A percentile compares a stretch with the other conserved stretches of the same genome.
phyloP scores from a whole-genome alignment of 1,139 yeast genomes.

The Debaryomyces psychrophilus region DNA sequence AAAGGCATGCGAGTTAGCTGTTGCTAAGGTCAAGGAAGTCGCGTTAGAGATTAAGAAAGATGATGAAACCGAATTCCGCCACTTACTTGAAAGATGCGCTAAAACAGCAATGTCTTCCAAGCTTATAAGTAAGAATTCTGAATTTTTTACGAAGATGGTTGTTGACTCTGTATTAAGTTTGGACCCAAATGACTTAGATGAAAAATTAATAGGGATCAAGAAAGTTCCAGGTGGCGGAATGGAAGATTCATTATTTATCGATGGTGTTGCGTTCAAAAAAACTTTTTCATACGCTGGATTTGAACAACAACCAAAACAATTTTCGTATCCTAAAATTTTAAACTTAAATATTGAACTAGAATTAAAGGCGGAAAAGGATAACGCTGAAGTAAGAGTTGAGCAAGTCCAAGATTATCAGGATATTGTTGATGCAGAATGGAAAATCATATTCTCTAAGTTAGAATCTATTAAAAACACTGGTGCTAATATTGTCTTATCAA shows the following conservation, averaged over 20 bases:
- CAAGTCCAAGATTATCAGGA: constrained; percentile 94
- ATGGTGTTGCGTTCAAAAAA: constrained; percentile 97
- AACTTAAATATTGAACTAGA: constrained; percentile 91
- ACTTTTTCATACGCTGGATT: constrained; percentile 97
- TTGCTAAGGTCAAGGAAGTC: constrained; percentile 69
- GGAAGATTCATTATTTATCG: constrained; percentile 86
- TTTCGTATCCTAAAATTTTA: constrained; percentile 77
- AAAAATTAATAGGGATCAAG: constrained; percentile 88
- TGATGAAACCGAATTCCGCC: constrained; percentile 59
- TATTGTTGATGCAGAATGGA: constrained; percentile 98
- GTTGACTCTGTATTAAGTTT: constrained; percentile 91
- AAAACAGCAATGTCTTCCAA: constrained; percentile 97
- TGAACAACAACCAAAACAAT: constrained; percentile 95
- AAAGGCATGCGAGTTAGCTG: constrained; percentile 78
- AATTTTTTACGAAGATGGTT: constrained; percentile 91
- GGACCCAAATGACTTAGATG: constrained; percentile 85
- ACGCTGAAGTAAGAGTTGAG: constrained; percentile 98
- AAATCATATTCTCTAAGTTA: constrained; percentile 83
- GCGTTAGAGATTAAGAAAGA: constrained; percentile 66
- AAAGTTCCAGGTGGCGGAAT: constrained; percentile 96
- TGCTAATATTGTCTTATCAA: constrained; percentile 89
- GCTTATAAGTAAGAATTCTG: constrained; percentile 82
- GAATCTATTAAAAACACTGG: constrained; percentile 83
- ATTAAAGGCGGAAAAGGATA: constrained; percentile 96
- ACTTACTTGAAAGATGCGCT: constrained; percentile 88